Evolutionary conservation across 2,329 filamentous ascomycete genomes (phyloP).

Genomic region (Tolypocladium capitatum): DNA sequence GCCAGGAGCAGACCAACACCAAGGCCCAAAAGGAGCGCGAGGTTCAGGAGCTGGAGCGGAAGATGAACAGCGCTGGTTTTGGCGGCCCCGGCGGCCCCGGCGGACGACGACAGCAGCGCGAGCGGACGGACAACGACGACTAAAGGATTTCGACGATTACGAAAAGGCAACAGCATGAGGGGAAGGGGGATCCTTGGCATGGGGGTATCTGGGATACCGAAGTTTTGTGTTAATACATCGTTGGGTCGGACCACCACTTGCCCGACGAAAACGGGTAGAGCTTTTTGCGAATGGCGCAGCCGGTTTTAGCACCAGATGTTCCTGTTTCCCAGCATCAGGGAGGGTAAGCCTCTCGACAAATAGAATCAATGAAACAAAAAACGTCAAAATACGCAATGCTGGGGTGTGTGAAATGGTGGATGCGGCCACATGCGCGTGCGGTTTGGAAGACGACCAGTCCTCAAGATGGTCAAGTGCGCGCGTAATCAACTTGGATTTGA

Average conservation of each 20-base stretch:
- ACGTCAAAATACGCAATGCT: neutral
- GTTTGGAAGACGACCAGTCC: neutral
- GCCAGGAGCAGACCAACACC: constrained; percentile 69
- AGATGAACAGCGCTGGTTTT: constrained; percentile 34
- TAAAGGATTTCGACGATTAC: constrained; percentile 18
- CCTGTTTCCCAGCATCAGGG: constrained; percentile 8
- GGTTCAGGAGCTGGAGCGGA: constrained; percentile 56
- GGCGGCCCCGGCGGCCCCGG: constrained; percentile 19
- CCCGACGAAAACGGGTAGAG: constrained; percentile 13
- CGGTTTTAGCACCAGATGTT: constrained; percentile 21
- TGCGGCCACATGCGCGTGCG: too few species aligned
- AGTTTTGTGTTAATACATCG: constrained; percentile 20
- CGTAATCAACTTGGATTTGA: neutral
- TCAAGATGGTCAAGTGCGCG: neutral
- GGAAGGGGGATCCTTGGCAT: constrained; percentile 6
- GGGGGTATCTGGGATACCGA: constrained; percentile 7
- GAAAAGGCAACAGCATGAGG: constrained; percentile 1
- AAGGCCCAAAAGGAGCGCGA: constrained; percentile 67
- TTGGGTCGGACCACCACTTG: constrained; percentile 8
- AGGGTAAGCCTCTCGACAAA: constrained; percentile 2
- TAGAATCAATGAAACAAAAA: constrained; percentile 3
- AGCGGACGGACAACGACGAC: constrained; percentile 44
- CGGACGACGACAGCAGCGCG: constrained; percentile 23
- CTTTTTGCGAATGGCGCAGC: constrained; percentile 21
- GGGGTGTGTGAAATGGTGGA: neutral